Evolutionary conservation across 2,329 filamentous ascomycete genomes (phyloP), one percentile per base, ranked within the genome.

Genomic region (Fulvia fulva): DNA sequence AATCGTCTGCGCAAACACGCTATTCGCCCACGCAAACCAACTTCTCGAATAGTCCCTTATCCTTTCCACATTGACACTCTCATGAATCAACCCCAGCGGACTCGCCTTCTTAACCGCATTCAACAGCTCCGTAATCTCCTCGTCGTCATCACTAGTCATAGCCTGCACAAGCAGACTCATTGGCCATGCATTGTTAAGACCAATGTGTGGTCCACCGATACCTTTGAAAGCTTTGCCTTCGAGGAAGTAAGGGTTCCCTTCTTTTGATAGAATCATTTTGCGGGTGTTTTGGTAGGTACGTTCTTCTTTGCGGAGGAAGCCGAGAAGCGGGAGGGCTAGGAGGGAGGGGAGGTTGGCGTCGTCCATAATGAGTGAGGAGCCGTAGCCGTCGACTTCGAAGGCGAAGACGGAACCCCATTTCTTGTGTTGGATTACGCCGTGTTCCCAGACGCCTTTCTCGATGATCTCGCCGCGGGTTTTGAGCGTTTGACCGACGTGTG

Each of bases 11-110:
- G 93, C 91, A 75, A 96, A 97, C 11, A 99, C 91, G 0, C 91
- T 94, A 67, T 99, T 99, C 11, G 94, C 94, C 94, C 92, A 97
- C 2, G 93, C 91, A 73, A 97, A 97, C 93, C 93, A 97, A 70
- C 88, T 91, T 63, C 91, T 81, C 1, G 93, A 97, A 73, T 94
- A 97, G 37, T 83, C 79, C 43, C 75, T 76, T 32, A 81, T 76
- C 58, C 82, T 77, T 61, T 93, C 86, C 5, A 97, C 93, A 68
- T 96, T 85, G 43, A 99, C 85, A 67, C 90, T 96, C 77, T 99
- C 94, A 69, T 99, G 93, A 1, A 99, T 81, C 51, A 99, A 76
- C 0, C 94, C 94, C 9, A 95, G 80, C 53, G 80, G 81, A 61
- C 88, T 89, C 1, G 88, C 88, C 60, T 85, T 81, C 59, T 94